Percentiles rank a stretch among this genome's conserved stretches.
phyloP scores from a whole-genome alignment of 352 stramenopile species.

The Albugo candida region DNA sequence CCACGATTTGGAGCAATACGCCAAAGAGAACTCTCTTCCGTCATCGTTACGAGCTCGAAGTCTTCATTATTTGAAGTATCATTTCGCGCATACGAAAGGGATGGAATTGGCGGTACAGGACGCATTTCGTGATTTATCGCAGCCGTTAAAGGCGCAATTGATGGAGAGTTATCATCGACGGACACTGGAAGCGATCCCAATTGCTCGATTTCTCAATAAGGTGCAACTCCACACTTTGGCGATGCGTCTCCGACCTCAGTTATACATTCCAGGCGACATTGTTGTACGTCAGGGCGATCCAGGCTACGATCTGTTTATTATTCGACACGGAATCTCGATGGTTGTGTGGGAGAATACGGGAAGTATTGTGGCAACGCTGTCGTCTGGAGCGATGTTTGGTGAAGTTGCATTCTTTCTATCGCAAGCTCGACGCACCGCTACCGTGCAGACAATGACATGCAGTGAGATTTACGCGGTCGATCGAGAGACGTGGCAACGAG shows the following conservation, averaged over 20 bases:
- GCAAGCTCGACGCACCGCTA: slow-evolving; percentile 32
- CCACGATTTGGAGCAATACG: slow-evolving; percentile 56
- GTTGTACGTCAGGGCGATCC: slow-evolving; percentile 45
- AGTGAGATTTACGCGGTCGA: slow-evolving; percentile 40
- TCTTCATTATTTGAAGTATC: slow-evolving; percentile 31
- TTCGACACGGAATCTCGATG: slow-evolving; percentile 39
- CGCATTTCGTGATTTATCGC: slow-evolving; percentile 33
- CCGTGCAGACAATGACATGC: slow-evolving; percentile 36
- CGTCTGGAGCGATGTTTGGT: slow-evolving; percentile 36
- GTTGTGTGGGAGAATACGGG: slow-evolving; percentile 48
- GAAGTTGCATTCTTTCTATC: slow-evolving; percentile 57
- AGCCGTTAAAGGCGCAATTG: slow-evolving; percentile 47
- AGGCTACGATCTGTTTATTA: slow-evolving; percentile 46
- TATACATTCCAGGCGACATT: slow-evolving; percentile 52
- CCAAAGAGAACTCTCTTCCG: slow-evolving; percentile 31
- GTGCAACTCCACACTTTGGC: slow-evolving; percentile 49
- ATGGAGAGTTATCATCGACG: slow-evolving; percentile 54
- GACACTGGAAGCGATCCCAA: slow-evolving; percentile 22
- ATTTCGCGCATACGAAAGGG: slow-evolving; percentile 31
- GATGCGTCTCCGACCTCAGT: slow-evolving; percentile 28
- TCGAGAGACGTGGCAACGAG: slow-evolving; percentile 22
- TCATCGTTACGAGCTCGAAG: slow-evolving; percentile 27
- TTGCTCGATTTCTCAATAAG: slow-evolving; percentile 32
- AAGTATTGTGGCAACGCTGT: slow-evolving; percentile 36
- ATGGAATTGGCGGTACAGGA: slow-evolving; percentile 16